Conservation (phyloP, 352 stramenopile genomes). For the Phytophthora tubulina region DNA sequence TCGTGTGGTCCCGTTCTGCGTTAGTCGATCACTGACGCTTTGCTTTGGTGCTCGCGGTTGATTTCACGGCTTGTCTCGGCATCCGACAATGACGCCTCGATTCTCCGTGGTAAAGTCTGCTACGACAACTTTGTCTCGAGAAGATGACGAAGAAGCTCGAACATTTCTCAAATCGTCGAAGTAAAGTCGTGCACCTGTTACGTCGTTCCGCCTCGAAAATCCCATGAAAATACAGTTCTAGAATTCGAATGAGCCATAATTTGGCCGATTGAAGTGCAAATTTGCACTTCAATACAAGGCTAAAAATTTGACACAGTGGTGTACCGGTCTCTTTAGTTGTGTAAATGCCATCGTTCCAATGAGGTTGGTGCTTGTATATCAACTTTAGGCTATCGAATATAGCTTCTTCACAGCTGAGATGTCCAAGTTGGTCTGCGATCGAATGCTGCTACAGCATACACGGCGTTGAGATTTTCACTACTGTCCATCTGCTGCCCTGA, state of each 20-base stretch:
- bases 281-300: neutral
- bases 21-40: constrained; percentile 29
- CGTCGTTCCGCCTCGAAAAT: constrained; percentile 12
- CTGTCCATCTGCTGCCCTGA: neutral
- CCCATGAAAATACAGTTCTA: neutral
- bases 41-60: constrained; percentile 26
- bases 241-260: neutral
- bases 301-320: neutral
- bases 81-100: constrained; percentile 23
- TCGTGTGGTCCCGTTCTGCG: constrained; percentile 23
- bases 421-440: neutral
- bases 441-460: neutral
- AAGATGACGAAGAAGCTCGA: constrained; percentile 5
- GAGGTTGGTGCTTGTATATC: too few species aligned
- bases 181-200: constrained; percentile 5
- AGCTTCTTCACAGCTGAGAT: neutral
- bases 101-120: constrained; percentile 41
- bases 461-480: neutral
- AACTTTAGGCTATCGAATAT: constrained; percentile 4
- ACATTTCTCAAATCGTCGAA: constrained; percentile 16
- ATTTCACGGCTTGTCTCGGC: constrained; percentile 15
- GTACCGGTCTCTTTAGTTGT: neutral
- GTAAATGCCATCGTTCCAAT: too few species aligned
- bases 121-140: constrained; percentile 46
- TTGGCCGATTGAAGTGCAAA: neutral